A percentile compares a stretch with the other conserved stretches of the same genome.
phyloP scores from a whole-genome alignment of 495 filamentous ascomycete genomes.

The Tuber magnatum region DNA sequence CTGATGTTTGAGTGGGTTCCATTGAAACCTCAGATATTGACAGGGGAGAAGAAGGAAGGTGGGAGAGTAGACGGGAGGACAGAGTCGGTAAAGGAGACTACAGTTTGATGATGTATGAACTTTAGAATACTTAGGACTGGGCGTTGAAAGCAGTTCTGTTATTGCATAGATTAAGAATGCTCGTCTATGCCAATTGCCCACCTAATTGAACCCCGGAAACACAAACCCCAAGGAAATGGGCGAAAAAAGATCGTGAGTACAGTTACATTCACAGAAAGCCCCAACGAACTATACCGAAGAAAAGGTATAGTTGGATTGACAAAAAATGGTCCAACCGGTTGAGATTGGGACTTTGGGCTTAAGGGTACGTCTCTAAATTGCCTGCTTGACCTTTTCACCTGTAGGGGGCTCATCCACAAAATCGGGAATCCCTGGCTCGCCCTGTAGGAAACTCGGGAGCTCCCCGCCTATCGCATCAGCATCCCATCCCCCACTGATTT shows the following conservation, averaged over 20 bases:
- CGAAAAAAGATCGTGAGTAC: constrained; percentile 5
- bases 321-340: background rate
- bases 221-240: constrained; percentile 27
- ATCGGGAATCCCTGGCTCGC: constrained; percentile 63
- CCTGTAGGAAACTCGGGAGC: constrained; percentile 80
- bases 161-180: background rate
- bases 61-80: background rate
- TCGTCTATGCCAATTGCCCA: constrained; percentile 4
- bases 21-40: constrained; percentile 7
- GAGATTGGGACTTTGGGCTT: background rate
- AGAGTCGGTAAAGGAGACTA: constrained; percentile 5
- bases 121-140: background rate
- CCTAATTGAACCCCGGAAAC: constrained; percentile 19
- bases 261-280: background rate
- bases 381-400: constrained; percentile 38
- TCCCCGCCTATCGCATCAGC: constrained; percentile 52
- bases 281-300: background rate
- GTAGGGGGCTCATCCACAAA: constrained; percentile 63
- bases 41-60: constrained; percentile 1
- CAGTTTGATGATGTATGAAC: background rate
- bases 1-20: constrained; percentile 50
- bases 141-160: background rate
- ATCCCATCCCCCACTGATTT: constrained; percentile 56
- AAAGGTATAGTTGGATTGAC: background rate
- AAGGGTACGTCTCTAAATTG: constrained; percentile 17